Evolutionary conservation across 495 filamentous ascomycete genomes (phyloP), one percentile per base, ranked within the genome.

Genomic region (Neurospora sp.): DNA sequence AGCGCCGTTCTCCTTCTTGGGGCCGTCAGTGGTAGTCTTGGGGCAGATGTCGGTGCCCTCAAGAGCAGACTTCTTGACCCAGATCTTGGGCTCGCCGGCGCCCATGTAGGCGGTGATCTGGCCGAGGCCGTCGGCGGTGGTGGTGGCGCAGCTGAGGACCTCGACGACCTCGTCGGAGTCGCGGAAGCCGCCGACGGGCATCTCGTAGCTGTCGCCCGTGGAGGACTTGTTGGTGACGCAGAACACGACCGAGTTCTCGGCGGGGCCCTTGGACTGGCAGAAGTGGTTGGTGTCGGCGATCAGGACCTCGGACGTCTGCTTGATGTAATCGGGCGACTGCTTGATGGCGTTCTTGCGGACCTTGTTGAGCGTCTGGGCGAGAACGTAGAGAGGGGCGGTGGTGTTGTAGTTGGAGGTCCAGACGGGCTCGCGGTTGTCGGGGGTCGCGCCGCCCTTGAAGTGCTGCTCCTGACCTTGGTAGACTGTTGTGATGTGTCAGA

Each of bases 381-480:
- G 84, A 3, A 81, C 81, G 84, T 93, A 94, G 5, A 94, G 85
- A 6, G 86, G 80, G 0, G 87, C 76, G 18, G 77, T 75, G 66
- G 87, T 91, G 76, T 87, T 78, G 81, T 93, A 95, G 3, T 78
- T 79, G 41, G 87, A 87, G 9, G 87, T 81, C 93, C 93, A 96
- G 42, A 93, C 76, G 38, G 92, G 89, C 81, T 94, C 92, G 71
- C 93, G 91, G 80, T 94, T 92, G 70, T 81, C 76, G 1, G 92
- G 92, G 39, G 89, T 88, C 72, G 72, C 79, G 39, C 83, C 81
- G 74, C 92, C 91, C 9, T 80, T 80, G 79, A 90, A 90, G 74
- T 90, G 88, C 77, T 95, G 92, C 80, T 94, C 93, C 77, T 94
- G 92, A 27, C 93, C 93, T 62, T 81, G 80, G 74, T 81, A 81